Conservation (phyloP, 805 yeast genomes). For the Candida oleophila region DNA sequence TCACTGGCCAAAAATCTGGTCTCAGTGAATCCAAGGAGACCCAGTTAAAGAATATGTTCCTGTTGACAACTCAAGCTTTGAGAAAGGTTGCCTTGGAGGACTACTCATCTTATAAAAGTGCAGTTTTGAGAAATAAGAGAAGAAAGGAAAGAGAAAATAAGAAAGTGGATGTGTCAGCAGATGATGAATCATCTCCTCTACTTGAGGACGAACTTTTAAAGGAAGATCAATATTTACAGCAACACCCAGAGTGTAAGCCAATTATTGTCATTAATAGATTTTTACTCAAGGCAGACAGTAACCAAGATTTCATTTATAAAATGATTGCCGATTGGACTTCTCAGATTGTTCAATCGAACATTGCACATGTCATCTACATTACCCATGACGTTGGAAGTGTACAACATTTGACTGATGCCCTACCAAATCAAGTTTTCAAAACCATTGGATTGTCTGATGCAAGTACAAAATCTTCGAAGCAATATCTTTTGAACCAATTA, state of each 20-base stretch:
- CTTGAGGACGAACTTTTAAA: constrained; percentile 41
- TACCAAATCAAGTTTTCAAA: constrained; percentile 88
- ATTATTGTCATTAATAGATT: constrained; percentile 81
- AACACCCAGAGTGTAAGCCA: constrained; percentile 83
- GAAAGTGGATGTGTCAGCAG: background rate
- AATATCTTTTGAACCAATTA: constrained; percentile 63
- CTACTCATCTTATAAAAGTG: constrained; percentile 26
- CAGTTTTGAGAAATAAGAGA: constrained; percentile 17
- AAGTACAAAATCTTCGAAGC: constrained; percentile 61
- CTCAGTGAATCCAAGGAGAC: constrained; percentile 78
- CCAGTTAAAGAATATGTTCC: constrained; percentile 77
- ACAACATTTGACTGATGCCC: constrained; percentile 62
- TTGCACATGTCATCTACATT: constrained; percentile 86
- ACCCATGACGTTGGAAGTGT: constrained; percentile 83
- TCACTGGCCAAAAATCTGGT: constrained; percentile 94
- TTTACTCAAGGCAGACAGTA: constrained; percentile 49
- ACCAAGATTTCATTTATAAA: constrained; percentile 63
- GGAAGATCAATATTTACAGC: constrained; percentile 81
- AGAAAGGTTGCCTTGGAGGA: constrained; percentile 51
- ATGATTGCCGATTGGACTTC: constrained; percentile 90
- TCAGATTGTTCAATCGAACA: constrained; percentile 65
- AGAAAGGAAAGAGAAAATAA: constrained; percentile 17
- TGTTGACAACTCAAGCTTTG: constrained; percentile 70
- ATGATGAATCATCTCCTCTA: constrained; percentile 1
- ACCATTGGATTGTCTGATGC: constrained; percentile 80